Evolutionary conservation across 2,329 filamentous ascomycete species (phyloP).

Genomic region (Trichoderma sp.): DNA sequence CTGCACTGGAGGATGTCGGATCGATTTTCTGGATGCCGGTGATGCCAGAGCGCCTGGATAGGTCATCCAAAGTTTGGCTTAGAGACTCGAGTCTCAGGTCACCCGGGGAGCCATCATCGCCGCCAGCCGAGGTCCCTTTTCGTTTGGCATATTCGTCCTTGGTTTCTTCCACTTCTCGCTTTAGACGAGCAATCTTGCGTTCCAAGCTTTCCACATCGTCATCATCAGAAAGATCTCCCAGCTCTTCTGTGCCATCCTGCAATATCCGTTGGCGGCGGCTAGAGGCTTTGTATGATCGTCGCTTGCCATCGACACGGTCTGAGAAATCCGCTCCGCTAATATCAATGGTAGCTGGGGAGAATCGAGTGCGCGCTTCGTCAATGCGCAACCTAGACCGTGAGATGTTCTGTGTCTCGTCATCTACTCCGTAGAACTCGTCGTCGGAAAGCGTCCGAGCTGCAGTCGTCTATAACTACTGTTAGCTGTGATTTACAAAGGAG

Average conservation of each 20-base stretch:
- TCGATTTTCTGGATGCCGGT: constrained; percentile 19
- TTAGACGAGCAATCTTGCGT: constrained; percentile 75
- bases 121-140: constrained; percentile 43
- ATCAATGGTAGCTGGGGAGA: constrained; percentile 72
- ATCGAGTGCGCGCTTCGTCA: constrained; percentile 75
- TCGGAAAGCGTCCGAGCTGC: constrained; percentile 57
- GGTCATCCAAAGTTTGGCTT: constrained; percentile 67
- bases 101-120: constrained; percentile 44
- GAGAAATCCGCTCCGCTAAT: constrained; percentile 82
- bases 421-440: constrained; percentile 60
- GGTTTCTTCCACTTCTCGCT: constrained; percentile 75
- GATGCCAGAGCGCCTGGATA: constrained; percentile 41
- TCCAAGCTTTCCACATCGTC: constrained; percentile 73
- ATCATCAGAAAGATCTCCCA: constrained; percentile 75
- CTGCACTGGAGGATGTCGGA: constrained; percentile 20
- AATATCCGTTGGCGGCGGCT: constrained; percentile 63
- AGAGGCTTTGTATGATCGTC: constrained; percentile 77
- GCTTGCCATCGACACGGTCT: constrained; percentile 77
- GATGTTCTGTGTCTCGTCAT: constrained; percentile 65
- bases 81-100: constrained; percentile 56
- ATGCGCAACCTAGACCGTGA: constrained; percentile 74
- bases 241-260: constrained; percentile 61
- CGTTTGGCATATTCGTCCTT: constrained; percentile 60
- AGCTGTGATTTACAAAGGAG: constrained; percentile 22
- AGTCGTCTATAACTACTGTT: constrained; percentile 44